Base-by-base conservation (phyloP, 257 asterid genomes). In the Datura wrightii region DNA sequence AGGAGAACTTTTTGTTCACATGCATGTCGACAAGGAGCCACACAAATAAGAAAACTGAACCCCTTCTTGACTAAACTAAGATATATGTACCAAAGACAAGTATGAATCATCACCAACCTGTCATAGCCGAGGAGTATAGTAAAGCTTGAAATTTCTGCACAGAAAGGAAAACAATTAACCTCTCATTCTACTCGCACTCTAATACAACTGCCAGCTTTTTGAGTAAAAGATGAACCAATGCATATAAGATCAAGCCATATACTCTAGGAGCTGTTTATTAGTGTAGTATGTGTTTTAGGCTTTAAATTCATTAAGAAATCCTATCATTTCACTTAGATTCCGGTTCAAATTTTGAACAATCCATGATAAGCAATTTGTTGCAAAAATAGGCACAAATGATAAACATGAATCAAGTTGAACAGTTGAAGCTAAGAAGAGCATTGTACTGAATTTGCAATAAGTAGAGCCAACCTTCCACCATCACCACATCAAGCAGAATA, bases 131-230 rank as follows among this genome's bases (percentile, higher is more conserved):
- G 46, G 92, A 89, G 53, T 79, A 79, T 13, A 91, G 67, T 85
- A 88, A 85, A 70, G 92, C 92, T 85, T 89, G 87, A 82, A 89
- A 86, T 90, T 90, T 96, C 98, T 96, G 96, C 92, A 91, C 9
- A 84, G 60, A 79, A 48, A 83, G 74, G 58, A 44, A 34, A 42
- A 36, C 10, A 53, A 70, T 78, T 74, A 50, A 50, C 7, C 53
- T 65, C 60, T 41, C 37, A 82, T 66, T 50, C 11, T 18, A 60
- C 36, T 24, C 46, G 2, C 4, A 53, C 85, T 62, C 79, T 50
- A 52, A 24, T 66, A 37, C 52, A 65, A 82, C 19, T 74, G 18
- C 59, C 59, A 74, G 46, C 5, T n/a, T 11, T 15, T 55, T 41
- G 13, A 71, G 69, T 18, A 36, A 36, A 63, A 31, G 58, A 41